Base-by-base conservation (phyloP, 345 rosid genomes). In the Heritiera fomes region DNA sequence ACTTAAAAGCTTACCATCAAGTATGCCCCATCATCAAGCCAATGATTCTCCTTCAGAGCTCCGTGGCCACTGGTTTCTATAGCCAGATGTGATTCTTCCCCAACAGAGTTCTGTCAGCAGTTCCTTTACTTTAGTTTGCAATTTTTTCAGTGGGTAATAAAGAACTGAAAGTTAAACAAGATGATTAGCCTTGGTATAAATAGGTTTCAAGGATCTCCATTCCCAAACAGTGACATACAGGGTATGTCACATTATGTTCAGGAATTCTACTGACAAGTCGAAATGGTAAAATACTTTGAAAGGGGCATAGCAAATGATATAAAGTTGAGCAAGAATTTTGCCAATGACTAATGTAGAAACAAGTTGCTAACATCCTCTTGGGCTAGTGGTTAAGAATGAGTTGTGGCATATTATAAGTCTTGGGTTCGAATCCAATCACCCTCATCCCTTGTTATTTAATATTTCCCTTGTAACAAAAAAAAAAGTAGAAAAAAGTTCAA, bases 1-100 rank as follows among this genome's bases (percentile, higher is more conserved):
- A 11, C 53, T 41, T 32, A 30, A 50, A 83, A 83, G 75, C 90
- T 56, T 80, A 95, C 98, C 99, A 95, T 95, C 82, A 92, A 94
- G 86, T 92, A 95, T 66, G 99, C 97, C 28, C 99, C 99, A 82
- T 95, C 99, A 87, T 95, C 99, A 17, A 95, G 98, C 99, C 98
- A 95, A 76, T 95, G 87, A 75, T 95, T 95, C 83, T 93, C 98
- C 88, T 91, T 93, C 49, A 95, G 90, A 81, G 98, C 99, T 80
- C 99, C 99, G 80, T 95, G 98, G 28, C 98, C 98, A 82, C 99
- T 93, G 79, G 98, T 95, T 89, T 95, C 98, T 56, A 95, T 95
- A 71, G 98, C 99, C 79, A 93, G 92, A 89, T 92, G 94, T 63
- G 98, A 84, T 80, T 91, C 99, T 88, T 91, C 91, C 45, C 97